Percentiles rank a stretch among this genome's conserved stretches.
phyloP scores from a whole-genome alignment of 2,329 filamentous ascomycete genomes.

The Parastagonospora avenae region DNA sequence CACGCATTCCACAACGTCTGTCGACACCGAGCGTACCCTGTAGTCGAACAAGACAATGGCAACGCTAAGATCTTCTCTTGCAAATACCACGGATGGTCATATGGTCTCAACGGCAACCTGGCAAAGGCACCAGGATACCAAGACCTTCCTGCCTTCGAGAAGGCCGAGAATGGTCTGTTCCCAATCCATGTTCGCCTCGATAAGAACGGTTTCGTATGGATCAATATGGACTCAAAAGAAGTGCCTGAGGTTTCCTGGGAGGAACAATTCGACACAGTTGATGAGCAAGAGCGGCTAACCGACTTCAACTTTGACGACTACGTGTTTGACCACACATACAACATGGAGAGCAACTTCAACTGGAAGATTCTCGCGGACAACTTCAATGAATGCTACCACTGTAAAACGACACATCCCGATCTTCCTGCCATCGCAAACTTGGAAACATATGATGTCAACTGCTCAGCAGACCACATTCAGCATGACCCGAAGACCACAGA shows the following conservation, averaged over 20 bases:
- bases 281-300: constrained; percentile 42
- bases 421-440: constrained; percentile 62
- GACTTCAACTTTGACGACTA: constrained; percentile 50
- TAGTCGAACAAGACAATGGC: constrained; percentile 46
- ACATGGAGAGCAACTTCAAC: constrained; percentile 39
- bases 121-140: constrained; percentile 53
- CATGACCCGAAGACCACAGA: constrained; percentile 38
- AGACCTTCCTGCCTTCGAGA: constrained; percentile 47
- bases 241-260: constrained; percentile 38
- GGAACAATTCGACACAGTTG: constrained; percentile 34
- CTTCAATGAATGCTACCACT: constrained; percentile 72
- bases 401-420: constrained; percentile 63
- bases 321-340: constrained; percentile 50
- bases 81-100: constrained; percentile 56
- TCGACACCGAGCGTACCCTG: constrained; percentile 52
- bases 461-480: constrained; percentile 37
- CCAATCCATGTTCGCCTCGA: constrained; percentile 43
- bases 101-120: constrained; percentile 50
- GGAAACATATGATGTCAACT: constrained; percentile 54
- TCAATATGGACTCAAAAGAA: constrained; percentile 44
- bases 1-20: constrained; percentile 54
- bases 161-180: constrained; percentile 42
- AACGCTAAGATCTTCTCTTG: constrained; percentile 50
- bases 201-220: constrained; percentile 42
- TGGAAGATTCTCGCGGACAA: constrained; percentile 57